Percentiles rank a stretch among this genome's conserved stretches.
phyloP scores from a whole-genome alignment of 2,329 filamentous ascomycete genomes.

The Trichophyton schoenleinii region DNA sequence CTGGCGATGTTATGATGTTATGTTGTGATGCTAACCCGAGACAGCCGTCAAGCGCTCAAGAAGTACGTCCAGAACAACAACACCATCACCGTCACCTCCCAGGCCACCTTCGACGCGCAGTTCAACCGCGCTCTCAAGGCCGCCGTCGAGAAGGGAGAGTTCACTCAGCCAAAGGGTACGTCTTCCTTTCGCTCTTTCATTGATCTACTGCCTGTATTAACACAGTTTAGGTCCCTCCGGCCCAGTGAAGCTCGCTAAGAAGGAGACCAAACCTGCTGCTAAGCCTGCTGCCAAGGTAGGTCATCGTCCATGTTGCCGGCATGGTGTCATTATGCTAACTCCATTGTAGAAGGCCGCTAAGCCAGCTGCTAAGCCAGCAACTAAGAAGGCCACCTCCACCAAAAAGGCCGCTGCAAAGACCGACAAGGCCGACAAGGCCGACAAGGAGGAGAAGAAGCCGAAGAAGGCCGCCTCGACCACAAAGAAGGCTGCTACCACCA shows the following conservation, averaged over 20 bases:
- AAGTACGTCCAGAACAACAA: conserved; percentile 62
- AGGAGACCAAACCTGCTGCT: conserved; percentile 38
- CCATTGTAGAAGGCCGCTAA: conserved; percentile 17
- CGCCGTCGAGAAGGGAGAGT: conserved; percentile 76
- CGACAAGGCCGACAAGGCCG: conserved; percentile 14
- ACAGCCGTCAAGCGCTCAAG: conserved; percentile 59
- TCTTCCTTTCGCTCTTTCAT: conserved; percentile 11
- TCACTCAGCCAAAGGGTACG: conserved; percentile 82
- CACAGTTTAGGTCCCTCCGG: conserved; percentile 58
- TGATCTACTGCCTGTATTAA: conserved; percentile 13
- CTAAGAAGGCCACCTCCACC: conserved; percentile 19
- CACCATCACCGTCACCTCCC: conserved; percentile 40
- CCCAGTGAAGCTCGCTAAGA: conserved; percentile 85
- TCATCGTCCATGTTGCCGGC: background rate
- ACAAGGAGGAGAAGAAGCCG: conserved; percentile 31
- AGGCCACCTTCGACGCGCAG: conserved; percentile 53
- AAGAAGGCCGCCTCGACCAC: conserved; percentile 34
- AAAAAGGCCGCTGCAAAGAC: conserved; percentile 22
- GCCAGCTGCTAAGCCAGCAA: conserved; percentile 20
- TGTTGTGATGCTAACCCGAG: conserved; percentile 11
- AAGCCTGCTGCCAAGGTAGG: conserved; percentile 25
- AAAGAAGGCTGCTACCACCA: conserved; percentile 38
- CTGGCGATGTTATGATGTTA: conserved; percentile 6
- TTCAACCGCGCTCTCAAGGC: conserved; percentile 76
- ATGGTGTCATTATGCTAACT: background rate